Evolutionary conservation across 495 filamentous ascomycete species (phyloP).

Genomic region (Trichocladium uniseriatum): DNA sequence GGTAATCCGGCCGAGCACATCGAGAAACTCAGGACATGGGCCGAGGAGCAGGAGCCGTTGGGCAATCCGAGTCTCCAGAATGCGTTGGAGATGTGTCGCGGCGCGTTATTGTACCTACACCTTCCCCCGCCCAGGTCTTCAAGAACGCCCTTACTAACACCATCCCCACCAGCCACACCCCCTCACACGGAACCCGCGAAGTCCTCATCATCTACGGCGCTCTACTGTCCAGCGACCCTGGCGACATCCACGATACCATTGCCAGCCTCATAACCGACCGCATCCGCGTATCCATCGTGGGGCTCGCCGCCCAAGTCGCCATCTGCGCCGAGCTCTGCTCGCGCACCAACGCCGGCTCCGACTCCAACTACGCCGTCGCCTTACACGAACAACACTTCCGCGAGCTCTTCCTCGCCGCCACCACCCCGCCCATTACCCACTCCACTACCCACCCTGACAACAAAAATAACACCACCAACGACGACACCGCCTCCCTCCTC

Average conservation of each 20-base stretch:
- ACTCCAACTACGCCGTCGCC: conserved; percentile 68
- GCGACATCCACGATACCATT: conserved; percentile 92
- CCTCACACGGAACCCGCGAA: conserved; percentile 86
- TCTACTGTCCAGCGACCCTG: conserved; percentile 79
- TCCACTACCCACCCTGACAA: conserved; percentile 26
- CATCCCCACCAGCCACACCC: conserved; percentile 55
- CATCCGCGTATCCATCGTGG: conserved; percentile 79
- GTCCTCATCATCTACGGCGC: conserved; percentile 88
- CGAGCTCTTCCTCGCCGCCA: conserved; percentile 78
- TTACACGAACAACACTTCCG: conserved; percentile 82
- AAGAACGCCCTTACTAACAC: neutral
- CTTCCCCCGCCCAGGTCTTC: neutral
- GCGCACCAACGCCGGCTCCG: conserved; percentile 73
- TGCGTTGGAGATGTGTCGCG: conserved; percentile 87
- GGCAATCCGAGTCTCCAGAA: conserved; percentile 90
- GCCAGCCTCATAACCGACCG: conserved; percentile 61
- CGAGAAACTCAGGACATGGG: conserved; percentile 53
- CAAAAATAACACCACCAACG: conserved; percentile 23
- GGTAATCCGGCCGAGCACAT: conserved; percentile 90
- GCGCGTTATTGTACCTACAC: conserved; percentile 62
- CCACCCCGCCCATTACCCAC: conserved; percentile 77
- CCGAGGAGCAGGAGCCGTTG: conserved; percentile 70
- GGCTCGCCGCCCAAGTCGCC: conserved; percentile 80
- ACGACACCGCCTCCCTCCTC: conserved; percentile 65
- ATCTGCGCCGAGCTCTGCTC: conserved; percentile 85